Base-by-base conservation (phyloP, 805 yeast genomes). In the Ogataea ganodermae region DNA sequence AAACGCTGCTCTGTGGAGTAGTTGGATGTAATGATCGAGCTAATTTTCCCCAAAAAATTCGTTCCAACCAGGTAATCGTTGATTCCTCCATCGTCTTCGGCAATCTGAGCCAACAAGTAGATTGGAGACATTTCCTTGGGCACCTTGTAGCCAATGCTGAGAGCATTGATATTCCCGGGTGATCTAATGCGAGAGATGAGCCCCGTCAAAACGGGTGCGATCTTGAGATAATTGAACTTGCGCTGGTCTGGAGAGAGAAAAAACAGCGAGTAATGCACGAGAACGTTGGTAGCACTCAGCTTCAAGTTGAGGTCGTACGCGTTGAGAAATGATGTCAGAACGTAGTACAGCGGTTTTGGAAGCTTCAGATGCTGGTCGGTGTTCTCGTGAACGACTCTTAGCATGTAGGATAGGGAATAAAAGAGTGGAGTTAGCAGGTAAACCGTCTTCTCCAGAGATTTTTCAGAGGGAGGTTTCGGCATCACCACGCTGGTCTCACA, bases 61-160 rank as follows among this genome's bases (percentile, higher is more conserved):
- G 63, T 59, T 13, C 68, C 66, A 21, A 70, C 65, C 8, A 72
- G 48, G 32, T 61, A 63, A 9, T 67, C 69, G 46, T 61, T 65
- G 32, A 69, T 62, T 26, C 56, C 48, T 2, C 63, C 65, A 46
- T 66, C 71, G n/a, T 63, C 59, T 30, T 66, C 58, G 6, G 70
- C 64, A 1, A 71, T 55, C 30, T 60, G 61, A 1, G 73, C 67
- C 12, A 72, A 39, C 8, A 69, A 55, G 42, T 61, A 60, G 6
- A 70, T 49, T 6, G 75, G 73, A 6, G 67, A 56, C 68, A 64
- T 63, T 17, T 57, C 57, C 14, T 57, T 58, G 4, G 61, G 53
- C 8, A 60, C 42, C 32, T 56, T 57, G 40, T 49, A 62, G 37
- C 49, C 58, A 7, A 62, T 53, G 37, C 51, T 47, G 13, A 56